Percentiles rank a stretch among this genome's conserved stretches.
Evolutionary conservation across 164 flowering plant genomes (phyloP).

Genomic region (Berberis vulgaris): DNA sequence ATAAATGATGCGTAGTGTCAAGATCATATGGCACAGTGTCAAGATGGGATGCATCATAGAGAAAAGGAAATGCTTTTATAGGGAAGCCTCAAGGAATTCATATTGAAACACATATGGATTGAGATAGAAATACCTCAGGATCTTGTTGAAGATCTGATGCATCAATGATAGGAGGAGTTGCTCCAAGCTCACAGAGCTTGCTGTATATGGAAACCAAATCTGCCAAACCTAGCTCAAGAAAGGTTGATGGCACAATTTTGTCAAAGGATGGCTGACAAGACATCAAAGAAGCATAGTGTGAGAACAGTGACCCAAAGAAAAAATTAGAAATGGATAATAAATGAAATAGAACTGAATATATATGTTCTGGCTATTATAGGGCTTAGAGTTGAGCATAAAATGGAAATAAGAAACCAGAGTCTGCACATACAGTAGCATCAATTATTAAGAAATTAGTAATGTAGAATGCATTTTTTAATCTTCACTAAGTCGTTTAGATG

Average conservation of each 20-base stretch:
- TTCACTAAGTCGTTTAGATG: too few relatives aligned
- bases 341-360: neutral
- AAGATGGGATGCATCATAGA: too few relatives aligned
- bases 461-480: too few relatives aligned
- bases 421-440: too few relatives aligned
- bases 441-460: too few relatives aligned
- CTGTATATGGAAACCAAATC: constrained; percentile 58
- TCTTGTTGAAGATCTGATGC: constrained; percentile 63
- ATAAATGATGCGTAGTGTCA: too few relatives aligned
- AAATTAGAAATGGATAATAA: neutral
- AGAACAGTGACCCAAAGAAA: neutral
- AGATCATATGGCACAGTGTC: too few relatives aligned
- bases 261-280: constrained; percentile 71
- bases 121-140: constrained; percentile 57
- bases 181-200: constrained; percentile 68
- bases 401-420: too few relatives aligned
- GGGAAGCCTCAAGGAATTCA: neutral
- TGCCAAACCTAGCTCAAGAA: constrained; percentile 67
- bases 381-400: too few relatives aligned
- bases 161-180: constrained; percentile 67
- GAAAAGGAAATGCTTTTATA: neutral
- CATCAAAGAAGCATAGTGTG: constrained; percentile 6
- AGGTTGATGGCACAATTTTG: constrained; percentile 68
- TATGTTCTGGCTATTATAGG: too few relatives aligned
- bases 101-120: neutral